A percentile compares a stretch with the other conserved stretches of the same genome.
Conservation (phyloP, 1,284 basidiomycete genomes). For the Rugosomyces carneus region DNA sequence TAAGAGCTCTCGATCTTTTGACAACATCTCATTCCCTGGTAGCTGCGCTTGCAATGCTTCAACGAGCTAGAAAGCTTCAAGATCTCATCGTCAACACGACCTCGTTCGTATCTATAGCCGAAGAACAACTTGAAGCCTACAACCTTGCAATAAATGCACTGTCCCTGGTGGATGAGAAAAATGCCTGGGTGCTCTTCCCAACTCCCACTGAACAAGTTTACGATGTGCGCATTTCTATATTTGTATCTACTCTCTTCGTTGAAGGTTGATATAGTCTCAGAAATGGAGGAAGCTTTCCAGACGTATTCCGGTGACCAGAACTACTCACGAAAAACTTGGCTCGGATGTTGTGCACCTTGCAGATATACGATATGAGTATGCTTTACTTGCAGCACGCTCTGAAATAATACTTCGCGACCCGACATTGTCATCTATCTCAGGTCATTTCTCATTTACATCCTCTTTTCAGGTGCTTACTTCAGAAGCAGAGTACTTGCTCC, state of each 20-base stretch:
- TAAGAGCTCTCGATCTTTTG: constrained; percentile 8
- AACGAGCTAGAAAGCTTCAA: constrained; percentile 78
- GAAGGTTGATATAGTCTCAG: constrained; percentile 25
- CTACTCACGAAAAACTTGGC: constrained; percentile 52
- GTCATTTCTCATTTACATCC: constrained; percentile 20
- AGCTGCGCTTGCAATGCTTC: constrained; percentile 94
- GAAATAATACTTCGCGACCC: constrained; percentile 58
- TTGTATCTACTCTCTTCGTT: constrained; percentile 1
- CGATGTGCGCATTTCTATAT: constrained; percentile 27
- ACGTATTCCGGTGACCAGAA: constrained; percentile 75
- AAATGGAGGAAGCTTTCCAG: constrained; percentile 70
- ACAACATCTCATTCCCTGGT: constrained; percentile 14
- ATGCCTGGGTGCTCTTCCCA: constrained; percentile 79
- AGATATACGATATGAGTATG: constrained; percentile 85
- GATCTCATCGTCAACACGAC: constrained; percentile 43
- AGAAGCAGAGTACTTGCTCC: constrained; percentile 54
- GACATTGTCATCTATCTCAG: constrained; percentile 31
- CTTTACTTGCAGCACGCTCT: constrained; percentile 74
- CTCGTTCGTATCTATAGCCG: constrained; percentile 55
- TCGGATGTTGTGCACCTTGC: constrained; percentile 75
- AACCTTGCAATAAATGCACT: constrained; percentile 88
- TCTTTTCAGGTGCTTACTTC: constrained; percentile 9
- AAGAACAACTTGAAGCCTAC: constrained; percentile 79
- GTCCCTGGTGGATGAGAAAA: constrained; percentile 73
- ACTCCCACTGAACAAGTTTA: constrained; percentile 35